A percentile compares a stretch with the other conserved stretches of the same genome.
These are phyloP conservation scores for Fusarium vanettenii DNA, from an alignment of 2,329 filamentous ascomycete genomes.

Conservation along the genomic window DNA sequence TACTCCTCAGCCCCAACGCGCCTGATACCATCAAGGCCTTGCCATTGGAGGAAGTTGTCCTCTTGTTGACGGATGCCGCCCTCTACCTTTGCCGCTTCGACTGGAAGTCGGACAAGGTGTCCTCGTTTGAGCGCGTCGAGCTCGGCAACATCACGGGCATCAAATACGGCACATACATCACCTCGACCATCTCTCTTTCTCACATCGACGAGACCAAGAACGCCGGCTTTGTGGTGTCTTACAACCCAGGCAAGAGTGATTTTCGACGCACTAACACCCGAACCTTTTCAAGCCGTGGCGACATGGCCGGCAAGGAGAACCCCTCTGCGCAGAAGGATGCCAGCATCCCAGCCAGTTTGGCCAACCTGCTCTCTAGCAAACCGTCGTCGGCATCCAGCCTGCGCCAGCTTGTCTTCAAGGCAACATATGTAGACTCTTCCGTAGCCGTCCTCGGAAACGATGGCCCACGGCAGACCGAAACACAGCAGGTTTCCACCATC, in stretches of 20 bases:
- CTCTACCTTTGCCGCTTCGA: conserved; percentile 93
- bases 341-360: conserved; percentile 50
- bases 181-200: conserved; percentile 81
- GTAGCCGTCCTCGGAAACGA: conserved; percentile 62
- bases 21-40: conserved; percentile 76
- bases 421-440: conserved; percentile 60
- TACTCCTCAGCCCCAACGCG: conserved; percentile 79
- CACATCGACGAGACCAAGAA: conserved; percentile 85
- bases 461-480: conserved; percentile 61
- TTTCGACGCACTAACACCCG: conserved; percentile 86
- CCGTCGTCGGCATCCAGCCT: conserved; percentile 24
- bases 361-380: conserved; percentile 56
- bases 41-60: conserved; percentile 88
- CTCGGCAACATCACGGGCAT: conserved; percentile 79
- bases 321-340: conserved; percentile 34
- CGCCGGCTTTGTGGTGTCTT: conserved; percentile 84
- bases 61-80: conserved; percentile 86
- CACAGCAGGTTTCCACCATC: conserved; percentile 70
- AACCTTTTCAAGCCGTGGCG: conserved; percentile 71
- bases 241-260: conserved; percentile 77
- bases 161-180: conserved; percentile 88
- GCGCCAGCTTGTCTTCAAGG: conserved; percentile 35
- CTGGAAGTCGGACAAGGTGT: conserved; percentile 95
- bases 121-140: conserved; percentile 88
- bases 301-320: conserved; percentile 42